These are phyloP conservation scores for Geoglossum cookeanum DNA, from an alignment of 2,329 filamentous ascomycete genomes.

Conservation along the genomic window DNA sequence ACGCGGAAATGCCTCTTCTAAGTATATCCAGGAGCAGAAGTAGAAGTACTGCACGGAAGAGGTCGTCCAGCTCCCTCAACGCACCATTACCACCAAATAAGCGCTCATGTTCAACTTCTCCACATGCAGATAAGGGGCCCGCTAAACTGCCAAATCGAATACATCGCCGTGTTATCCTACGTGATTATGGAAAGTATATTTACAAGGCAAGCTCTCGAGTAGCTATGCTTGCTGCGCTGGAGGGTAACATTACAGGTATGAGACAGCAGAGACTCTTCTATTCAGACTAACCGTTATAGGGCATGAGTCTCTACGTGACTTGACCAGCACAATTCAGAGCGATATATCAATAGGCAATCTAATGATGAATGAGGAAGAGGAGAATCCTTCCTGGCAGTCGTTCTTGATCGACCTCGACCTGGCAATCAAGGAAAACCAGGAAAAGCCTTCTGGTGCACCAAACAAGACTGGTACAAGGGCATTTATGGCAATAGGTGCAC, in stretches of 20 bases:
- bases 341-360: slow-evolving; percentile 14
- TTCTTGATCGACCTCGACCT: slow-evolving; percentile 14
- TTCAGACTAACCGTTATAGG: slow-evolving; percentile 7
- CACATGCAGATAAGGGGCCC: not conserved
- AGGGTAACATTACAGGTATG: slow-evolving; percentile 10
- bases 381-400: slow-evolving; percentile 6
- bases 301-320: not conserved
- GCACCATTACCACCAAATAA: slow-evolving; percentile 5
- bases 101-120: slow-evolving; percentile 4
- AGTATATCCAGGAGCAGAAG: not conserved
- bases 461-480: slow-evolving; percentile 7
- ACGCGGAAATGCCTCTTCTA: not conserved
- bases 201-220: not conserved
- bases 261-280: not conserved
- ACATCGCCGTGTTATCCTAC: slow-evolving; percentile 4
- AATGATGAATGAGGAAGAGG: slow-evolving; percentile 11
- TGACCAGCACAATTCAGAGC: slow-evolving; percentile 11
- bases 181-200: slow-evolving; percentile 3
- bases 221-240: slow-evolving; percentile 8
- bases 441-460: slow-evolving; percentile 7
- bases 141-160: slow-evolving; percentile 2
- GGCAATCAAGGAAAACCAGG: slow-evolving; percentile 5
- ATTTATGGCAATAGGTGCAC: slow-evolving; percentile 6
- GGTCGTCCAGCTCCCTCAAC: slow-evolving; percentile 3
- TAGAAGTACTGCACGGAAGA: slow-evolving; percentile 1